Base-by-base conservation (phyloP, 495 filamentous ascomycete species). In the Peziza echinospora region DNA sequence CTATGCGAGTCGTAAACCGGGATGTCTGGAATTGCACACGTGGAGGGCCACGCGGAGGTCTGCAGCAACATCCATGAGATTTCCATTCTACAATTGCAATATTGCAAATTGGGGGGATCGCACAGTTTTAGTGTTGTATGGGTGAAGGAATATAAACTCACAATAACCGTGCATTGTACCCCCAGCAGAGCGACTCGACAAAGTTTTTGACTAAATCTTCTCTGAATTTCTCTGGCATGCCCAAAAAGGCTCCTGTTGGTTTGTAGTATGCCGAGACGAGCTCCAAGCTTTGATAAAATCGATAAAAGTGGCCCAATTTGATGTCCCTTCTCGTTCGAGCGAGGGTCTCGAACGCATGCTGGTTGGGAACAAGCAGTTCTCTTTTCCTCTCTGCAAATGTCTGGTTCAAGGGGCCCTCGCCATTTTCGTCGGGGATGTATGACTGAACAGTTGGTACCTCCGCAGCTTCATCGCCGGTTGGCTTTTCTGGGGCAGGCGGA, bases 151-250 rank as follows among this genome's bases (percentile, higher is more conserved):
- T 30, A 43, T 17, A 17, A 11, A 46, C 48, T 47, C 52, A 59
- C 56, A 56, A 56, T 45, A 59, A 54, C 40, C 57, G 58, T 39
- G 58, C 50, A 19, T 53, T 52, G 47, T 59, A 55, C 44, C 53
- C 53, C 57, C 57, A 60, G 48, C 57, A 56, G 25, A 60, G 49
- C 22, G 57, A 56, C 53, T 60, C 57, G 42, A 60, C 50, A 34
- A 60, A 60, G 49, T 59, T 60, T 40, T 56, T 59, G 45, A 60
- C 53, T 7, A 60, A 46, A 26, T 60, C 57, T 28, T 60, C 57
- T 41, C 57, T 51, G 49, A 60, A 60, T 26, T 46, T 57, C 44
- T 60, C 57, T 42, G 57, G 57, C 53, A 60, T 56, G 21, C 41
- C 41, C n/a, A 21, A 13, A 43, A 21, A 43, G 11, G n/a, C n/a